Evolutionary conservation across 2,329 filamentous ascomycete genomes (phyloP).

Genomic region (Fusarium algeriense): DNA sequence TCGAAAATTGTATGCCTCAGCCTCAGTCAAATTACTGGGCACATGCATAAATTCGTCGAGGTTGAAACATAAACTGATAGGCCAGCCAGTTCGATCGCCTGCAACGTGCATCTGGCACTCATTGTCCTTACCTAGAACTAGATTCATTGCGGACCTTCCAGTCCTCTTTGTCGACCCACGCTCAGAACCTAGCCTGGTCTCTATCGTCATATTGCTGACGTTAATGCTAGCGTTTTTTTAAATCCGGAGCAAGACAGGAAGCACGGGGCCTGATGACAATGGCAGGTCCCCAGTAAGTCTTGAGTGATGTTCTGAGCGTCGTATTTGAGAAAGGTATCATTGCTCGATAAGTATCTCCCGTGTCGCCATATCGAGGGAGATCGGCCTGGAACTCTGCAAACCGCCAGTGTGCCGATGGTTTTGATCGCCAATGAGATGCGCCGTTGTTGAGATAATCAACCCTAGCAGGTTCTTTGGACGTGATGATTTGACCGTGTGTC

Average conservation of each 20-base stretch:
- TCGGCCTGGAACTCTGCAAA: neutral
- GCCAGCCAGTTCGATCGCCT: too few species aligned
- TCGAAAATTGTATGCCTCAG: neutral
- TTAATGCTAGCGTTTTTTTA: neutral
- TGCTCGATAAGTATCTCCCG: conserved; percentile 11
- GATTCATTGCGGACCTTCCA: too few species aligned
- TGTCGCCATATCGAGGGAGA: neutral
- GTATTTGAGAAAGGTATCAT: conserved; percentile 1
- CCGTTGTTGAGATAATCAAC: neutral
- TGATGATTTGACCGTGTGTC: neutral
- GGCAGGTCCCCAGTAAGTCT: neutral
- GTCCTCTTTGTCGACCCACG: too few species aligned
- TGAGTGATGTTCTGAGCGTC: neutral
- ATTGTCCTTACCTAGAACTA: too few species aligned
- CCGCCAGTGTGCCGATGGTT: conserved; percentile 14
- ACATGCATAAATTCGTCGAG: too few species aligned
- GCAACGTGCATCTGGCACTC: too few species aligned
- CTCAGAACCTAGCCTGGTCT: too few species aligned
- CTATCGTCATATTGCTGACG: too few species aligned
- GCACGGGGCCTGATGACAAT: neutral
- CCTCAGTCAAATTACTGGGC: too few species aligned
- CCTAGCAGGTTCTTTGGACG: neutral
- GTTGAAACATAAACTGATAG: too few species aligned
- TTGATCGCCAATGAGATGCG: neutral
- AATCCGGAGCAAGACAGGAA: neutral